phyloP scores from a whole-genome alignment of 768 basidiomycete species.

The Imleria badia region DNA sequence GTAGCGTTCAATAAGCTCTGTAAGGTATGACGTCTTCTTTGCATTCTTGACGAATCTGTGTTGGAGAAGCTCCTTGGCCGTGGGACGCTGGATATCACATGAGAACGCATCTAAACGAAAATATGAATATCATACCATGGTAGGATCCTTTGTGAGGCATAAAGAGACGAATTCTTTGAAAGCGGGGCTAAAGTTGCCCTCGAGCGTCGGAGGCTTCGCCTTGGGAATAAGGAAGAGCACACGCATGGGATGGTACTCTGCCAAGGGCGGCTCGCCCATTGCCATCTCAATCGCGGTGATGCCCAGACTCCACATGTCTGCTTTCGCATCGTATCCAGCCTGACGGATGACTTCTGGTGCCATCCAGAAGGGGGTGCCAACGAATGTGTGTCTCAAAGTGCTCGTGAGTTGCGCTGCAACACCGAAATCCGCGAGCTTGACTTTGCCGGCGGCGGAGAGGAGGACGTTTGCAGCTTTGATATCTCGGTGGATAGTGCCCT shows the following conservation, averaged over 20 bases:
- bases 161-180: slow-evolving; percentile 93
- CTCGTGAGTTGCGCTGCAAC: slow-evolving; percentile 96
- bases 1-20: slow-evolving; percentile 86
- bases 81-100: slow-evolving; percentile 64
- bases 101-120: slow-evolving; percentile 1
- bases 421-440: slow-evolving; percentile 98
- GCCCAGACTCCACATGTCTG: slow-evolving; percentile 97
- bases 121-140: slow-evolving; percentile 48
- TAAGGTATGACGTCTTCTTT: slow-evolving; percentile 77
- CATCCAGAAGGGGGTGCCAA: slow-evolving; percentile 98
- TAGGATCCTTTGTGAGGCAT: slow-evolving; percentile 93
- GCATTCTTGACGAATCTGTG: slow-evolving; percentile 91
- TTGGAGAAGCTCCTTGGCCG: slow-evolving; percentile 88
- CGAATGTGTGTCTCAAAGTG: slow-evolving; percentile 94
- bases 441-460: slow-evolving; percentile 85
- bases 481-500: slow-evolving; percentile 96
- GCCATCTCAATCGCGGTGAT: slow-evolving; percentile 99
- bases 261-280: slow-evolving; percentile 92
- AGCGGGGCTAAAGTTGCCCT: slow-evolving; percentile 76
- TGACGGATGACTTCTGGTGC: slow-evolving; percentile 98
- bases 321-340: slow-evolving; percentile 93
- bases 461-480: slow-evolving; percentile 98
- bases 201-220: slow-evolving; percentile 88
- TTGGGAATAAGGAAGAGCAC: slow-evolving; percentile 98
- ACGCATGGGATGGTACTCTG: slow-evolving; percentile 98